These are phyloP conservation scores for Pneumocystis jirovecii DNA, from an alignment of 1,139 yeast species.

Conservation along the genomic window DNA sequence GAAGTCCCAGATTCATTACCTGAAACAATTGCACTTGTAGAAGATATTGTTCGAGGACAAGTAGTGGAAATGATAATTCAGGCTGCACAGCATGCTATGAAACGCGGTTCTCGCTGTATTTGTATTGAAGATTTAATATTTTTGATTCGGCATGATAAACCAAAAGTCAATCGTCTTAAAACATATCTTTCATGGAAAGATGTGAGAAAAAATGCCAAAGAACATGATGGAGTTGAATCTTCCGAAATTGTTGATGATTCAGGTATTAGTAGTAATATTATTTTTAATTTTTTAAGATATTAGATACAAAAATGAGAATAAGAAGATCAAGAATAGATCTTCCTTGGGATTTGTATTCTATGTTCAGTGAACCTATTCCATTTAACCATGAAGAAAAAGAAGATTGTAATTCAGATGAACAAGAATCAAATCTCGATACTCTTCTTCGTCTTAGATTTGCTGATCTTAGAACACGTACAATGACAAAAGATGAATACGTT, in stretches of 20 bases:
- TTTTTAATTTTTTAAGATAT: slow-evolving; percentile 27
- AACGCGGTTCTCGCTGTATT: slow-evolving; percentile 71
- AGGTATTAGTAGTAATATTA: slow-evolving; percentile 22
- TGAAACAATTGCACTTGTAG: slow-evolving; percentile 79
- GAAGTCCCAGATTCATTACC: slow-evolving; percentile 89
- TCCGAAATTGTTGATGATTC: slow-evolving; percentile 39
- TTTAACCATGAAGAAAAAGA: slow-evolving; percentile 60
- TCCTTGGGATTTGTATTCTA: slow-evolving; percentile 91
- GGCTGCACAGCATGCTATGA: slow-evolving; percentile 61
- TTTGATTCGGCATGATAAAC: slow-evolving; percentile 80
- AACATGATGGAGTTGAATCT: slow-evolving; percentile 68
- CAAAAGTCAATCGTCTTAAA: slow-evolving; percentile 78
- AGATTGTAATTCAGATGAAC: slow-evolving; percentile 66
- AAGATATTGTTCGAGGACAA: slow-evolving; percentile 88
- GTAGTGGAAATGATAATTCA: slow-evolving; percentile 68
- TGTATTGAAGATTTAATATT: slow-evolving; percentile 89
- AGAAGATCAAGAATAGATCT: slow-evolving; percentile 68
- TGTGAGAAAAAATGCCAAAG: slow-evolving; percentile 90
- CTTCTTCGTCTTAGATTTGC: slow-evolving; percentile 78
- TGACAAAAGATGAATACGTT: slow-evolving; percentile 94
- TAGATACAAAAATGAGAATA: slow-evolving; percentile 47
- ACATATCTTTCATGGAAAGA: slow-evolving; percentile 96
- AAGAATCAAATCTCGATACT: slow-evolving; percentile 81
- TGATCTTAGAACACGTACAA: slow-evolving; percentile 79
- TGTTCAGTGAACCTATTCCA: slow-evolving; percentile 86